Base-by-base conservation (phyloP, 2,329 filamentous ascomycete species). In the Aspergillus flavus region DNA sequence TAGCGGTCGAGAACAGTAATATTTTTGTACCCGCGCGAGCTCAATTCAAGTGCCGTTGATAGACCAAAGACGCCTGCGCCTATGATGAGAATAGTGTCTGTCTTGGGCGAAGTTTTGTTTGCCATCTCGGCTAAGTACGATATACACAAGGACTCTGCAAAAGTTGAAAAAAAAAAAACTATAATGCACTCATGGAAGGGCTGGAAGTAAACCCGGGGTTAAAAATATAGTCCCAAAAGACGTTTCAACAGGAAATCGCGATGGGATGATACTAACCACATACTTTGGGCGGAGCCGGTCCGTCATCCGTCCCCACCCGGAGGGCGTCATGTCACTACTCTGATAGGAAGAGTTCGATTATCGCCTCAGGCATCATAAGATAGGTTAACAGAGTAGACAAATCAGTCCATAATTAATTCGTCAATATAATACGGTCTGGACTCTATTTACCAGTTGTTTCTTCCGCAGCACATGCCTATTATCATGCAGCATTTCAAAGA, bases 21-120 rank as follows among this genome's bases (percentile, higher is more conserved):
- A 21, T 77, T 76, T 11, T 78, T 83, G 61, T 83, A 73, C 36
- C 78, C 79, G 39, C 89, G 86, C 64, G 84, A 83, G 62, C 88
- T 81, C 45, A 96, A 83, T 26, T 90, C 84, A 69, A 88, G 87
- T 53, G 92, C 91, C 7, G 86, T 88, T 4, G 84, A 82, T 34
- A 89, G 84, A 67, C 87, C 87, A 68, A 89, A 89, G 65, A 87
- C 85, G 52, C 87, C 87, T n/a, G 86, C 86, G 61, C 90, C 90
- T 60, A 92, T 78, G 66, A 93, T 89, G 61, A 93, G 82, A 70
- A 92, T 83, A 23, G 85, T 85, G 21, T 72, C 67, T 23, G 30
- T 67, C 53, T 70, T 61, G 12, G 34, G 14, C 1, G 43, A 19
- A 9, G 57, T 30, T 23, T 12, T 56, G 41, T 46, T n/a, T 30